Evolutionary conservation across 371 early-diverging fungal species (phyloP).

Genomic region (Lichtheimia ramosa): DNA sequence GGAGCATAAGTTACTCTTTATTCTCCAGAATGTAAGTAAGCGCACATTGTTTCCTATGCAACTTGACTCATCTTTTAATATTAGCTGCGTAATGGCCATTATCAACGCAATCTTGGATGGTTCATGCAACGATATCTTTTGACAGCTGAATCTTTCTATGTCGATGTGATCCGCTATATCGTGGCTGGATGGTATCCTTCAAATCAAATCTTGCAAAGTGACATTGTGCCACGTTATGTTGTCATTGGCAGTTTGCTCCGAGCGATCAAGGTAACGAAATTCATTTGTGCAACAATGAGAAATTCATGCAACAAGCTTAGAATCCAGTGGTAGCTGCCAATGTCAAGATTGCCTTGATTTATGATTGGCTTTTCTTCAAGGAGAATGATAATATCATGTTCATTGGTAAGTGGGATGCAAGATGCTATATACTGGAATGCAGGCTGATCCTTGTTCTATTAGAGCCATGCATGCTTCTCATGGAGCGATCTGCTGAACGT

Average conservation of each 20-base stretch:
- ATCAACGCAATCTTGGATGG: constrained; percentile 66
- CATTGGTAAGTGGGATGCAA: constrained; percentile 47
- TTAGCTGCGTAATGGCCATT: constrained; percentile 51
- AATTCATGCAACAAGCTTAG: constrained; percentile 9
- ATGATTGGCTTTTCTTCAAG: constrained; percentile 81
- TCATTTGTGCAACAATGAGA: background rate
- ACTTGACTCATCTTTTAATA: background rate
- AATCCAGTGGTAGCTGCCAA: constrained; percentile 60
- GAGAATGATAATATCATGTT: constrained; percentile 75
- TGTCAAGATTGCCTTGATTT: constrained; percentile 72
- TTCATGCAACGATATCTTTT: constrained; percentile 64
- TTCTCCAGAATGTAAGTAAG: constrained; percentile 60
- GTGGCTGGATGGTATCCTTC: constrained; percentile 78
- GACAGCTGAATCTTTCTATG: constrained; percentile 58
- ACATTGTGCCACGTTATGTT: constrained; percentile 77
- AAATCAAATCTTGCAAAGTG: constrained; percentile 74
- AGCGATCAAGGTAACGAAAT: constrained; percentile 49
- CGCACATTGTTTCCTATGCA: background rate
- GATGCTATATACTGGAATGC: background rate
- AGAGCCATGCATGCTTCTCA: constrained; percentile 75
- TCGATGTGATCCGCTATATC: constrained; percentile 78
- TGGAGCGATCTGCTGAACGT: constrained; percentile 68
- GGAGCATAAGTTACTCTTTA: constrained; percentile 69
- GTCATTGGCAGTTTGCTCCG: constrained; percentile 67
- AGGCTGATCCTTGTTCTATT: constrained; percentile 6